Evolutionary conservation across 2,329 filamentous ascomycete species (phyloP).

Genomic region (Xylaria sp.): DNA sequence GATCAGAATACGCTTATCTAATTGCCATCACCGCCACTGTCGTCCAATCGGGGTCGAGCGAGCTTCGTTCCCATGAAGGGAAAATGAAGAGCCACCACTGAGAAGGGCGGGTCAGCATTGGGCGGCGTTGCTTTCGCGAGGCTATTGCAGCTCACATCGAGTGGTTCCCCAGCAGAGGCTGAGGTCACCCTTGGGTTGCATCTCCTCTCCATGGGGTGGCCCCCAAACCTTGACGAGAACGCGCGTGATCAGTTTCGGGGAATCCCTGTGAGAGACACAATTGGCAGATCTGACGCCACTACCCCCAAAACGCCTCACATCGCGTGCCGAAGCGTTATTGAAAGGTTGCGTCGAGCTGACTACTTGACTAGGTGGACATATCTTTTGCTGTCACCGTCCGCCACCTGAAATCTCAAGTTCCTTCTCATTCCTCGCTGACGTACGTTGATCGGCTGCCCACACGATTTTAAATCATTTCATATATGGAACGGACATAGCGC

Average conservation of each 20-base stretch:
- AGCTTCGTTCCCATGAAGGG: constrained; percentile 4
- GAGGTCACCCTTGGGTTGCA: constrained; percentile 35
- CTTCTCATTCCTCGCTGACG: constrained; percentile 13
- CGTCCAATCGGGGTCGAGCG: constrained; percentile 7
- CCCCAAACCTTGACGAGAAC: constrained; percentile 30
- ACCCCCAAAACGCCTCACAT: constrained; percentile 22
- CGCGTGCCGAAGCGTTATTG: constrained; percentile 19
- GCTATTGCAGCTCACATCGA: constrained; percentile 15
- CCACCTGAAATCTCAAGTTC: constrained; percentile 22
- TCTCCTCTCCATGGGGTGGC: constrained; percentile 28
- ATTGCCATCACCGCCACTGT: constrained; percentile 4
- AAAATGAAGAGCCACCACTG: constrained; percentile 9
- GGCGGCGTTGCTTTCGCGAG: constrained; percentile 9
- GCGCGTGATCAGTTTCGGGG: constrained; percentile 37
- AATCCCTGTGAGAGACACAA: constrained; percentile 24
- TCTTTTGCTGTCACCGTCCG: not conserved
- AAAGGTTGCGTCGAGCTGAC: constrained; percentile 29
- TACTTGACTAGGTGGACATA: not conserved
- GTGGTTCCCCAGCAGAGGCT: constrained; percentile 31
- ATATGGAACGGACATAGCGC: constrained; percentile 9
- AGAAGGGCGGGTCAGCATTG: constrained; percentile 11
- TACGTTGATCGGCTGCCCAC: constrained; percentile 7
- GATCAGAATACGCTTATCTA: constrained; percentile 8
- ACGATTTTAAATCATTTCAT: not conserved
- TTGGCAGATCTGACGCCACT: constrained; percentile 35